Conservation (phyloP, 169 alveolate genomes). For the Toxoplasma gondii region DNA sequence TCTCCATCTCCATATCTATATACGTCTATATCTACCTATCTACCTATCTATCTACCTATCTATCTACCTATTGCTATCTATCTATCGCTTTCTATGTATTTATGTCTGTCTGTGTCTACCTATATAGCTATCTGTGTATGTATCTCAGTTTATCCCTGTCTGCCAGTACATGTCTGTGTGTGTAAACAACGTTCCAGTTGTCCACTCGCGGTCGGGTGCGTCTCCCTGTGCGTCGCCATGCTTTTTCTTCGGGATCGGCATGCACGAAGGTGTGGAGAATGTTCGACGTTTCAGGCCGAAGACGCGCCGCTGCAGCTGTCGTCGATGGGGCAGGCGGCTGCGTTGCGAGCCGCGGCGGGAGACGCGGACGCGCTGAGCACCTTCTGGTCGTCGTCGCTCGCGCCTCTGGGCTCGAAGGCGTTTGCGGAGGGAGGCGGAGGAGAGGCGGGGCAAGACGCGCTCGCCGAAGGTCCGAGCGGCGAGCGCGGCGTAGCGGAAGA, state of each 20-base stretch:
- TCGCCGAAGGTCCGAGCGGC: neutral
- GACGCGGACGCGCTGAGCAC: neutral
- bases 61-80: neutral
- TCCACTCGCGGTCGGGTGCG: too few species aligned
- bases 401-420: neutral
- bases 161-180: too few species aligned
- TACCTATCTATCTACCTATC: too few species aligned
- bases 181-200: too few species aligned
- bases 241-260: too few species aligned
- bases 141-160: too few species aligned
- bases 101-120: neutral
- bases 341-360: neutral
- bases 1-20: neutral
- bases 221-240: too few species aligned
- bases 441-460: neutral
- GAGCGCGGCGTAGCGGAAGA: neutral
- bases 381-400: neutral
- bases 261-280: too few species aligned
- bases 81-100: neutral
- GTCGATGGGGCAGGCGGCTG: neutral
- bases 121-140: too few species aligned
- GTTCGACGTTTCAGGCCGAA: neutral
- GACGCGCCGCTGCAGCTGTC: conserved; percentile 10
- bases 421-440: neutral
- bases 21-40: neutral